Base-by-base conservation (phyloP, 202 grass and related monocot species). In the Schoenoplectus tabernaemontani region DNA sequence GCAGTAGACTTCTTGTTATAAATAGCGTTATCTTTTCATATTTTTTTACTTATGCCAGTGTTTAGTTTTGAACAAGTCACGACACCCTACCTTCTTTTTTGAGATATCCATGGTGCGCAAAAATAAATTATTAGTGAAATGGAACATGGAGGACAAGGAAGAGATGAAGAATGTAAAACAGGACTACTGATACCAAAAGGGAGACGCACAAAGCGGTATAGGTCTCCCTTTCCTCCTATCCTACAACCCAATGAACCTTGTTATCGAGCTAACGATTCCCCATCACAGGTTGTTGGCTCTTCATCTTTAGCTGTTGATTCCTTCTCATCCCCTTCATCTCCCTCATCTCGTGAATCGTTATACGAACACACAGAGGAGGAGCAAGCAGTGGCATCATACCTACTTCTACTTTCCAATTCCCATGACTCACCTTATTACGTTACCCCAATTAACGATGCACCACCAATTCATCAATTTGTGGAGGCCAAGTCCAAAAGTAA, bases 351-450 rank as follows among this genome's bases (percentile, higher is more conserved):
- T 10, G 47, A 75, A 36, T 75, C 70, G 10, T 54, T 54, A 34
- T 75, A 47, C n/a, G 70, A 54, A 19, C 70, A 54, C 36, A 75
- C 70, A 5, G 47, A 75, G 44, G 70, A 75, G 36, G 70, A 75
- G 16, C 70, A 75, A 28, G 70, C 46, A 53, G 70, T 75, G 11
- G 70, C 47, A 34, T 54, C 70, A 2, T 75, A 33, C 17, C 70
- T 75, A 19, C 47, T 75, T 17, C 8, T 75, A 54, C 23, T 75
- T 34, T 75, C 70, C 16, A 54, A 75, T 34, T 48, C 28, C 34
- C 26, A 75, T 0, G 70, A 75, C 24, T 75, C 47, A 3, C 24
- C 44, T 3, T 15, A n/a, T 34, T 12, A 54, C 19, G 70, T 19
- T 15, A 34, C 3, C 26, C 47, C 47, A 34, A 28, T 75, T 54